phyloP scores from a whole-genome alignment of 2,329 filamentous ascomycete genomes.

The Alternaria viburni region DNA sequence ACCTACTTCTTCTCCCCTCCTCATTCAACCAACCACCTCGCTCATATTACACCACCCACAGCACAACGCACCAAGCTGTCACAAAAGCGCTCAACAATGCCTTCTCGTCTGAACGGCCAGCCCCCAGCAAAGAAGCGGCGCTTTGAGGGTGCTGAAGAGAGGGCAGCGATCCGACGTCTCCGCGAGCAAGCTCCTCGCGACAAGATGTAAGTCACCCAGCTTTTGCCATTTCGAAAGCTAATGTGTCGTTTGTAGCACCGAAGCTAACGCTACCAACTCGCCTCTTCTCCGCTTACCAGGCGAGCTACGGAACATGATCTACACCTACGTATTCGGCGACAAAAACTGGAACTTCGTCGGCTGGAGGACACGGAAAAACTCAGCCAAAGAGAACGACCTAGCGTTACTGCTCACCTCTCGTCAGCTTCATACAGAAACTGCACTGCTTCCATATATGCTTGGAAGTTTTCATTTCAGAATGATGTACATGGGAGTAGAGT shows the following conservation, averaged over 20 bases:
- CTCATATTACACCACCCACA: not conserved
- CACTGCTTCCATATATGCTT: not conserved
- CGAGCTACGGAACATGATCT: not conserved
- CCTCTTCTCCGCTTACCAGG: not conserved
- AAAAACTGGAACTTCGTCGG: rapidly evolving
- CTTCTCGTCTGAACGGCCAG: not conserved
- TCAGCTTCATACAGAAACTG: not conserved
- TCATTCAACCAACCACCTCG: not conserved
- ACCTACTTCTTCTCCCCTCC: not conserved
- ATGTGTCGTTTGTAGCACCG: not conserved
- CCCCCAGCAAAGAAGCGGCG: not conserved
- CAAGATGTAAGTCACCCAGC: not conserved
- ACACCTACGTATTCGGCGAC: not conserved
- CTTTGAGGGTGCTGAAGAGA: not conserved
- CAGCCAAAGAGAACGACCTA: not conserved
- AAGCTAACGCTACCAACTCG: not conserved
- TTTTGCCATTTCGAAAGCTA: not conserved
- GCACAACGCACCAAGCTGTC: not conserved
- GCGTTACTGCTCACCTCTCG: not conserved
- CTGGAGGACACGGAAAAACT: not conserved
- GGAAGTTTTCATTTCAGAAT: not conserved
- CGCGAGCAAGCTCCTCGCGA: not conserved
- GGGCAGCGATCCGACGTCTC: not conserved
- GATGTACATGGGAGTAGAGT: not conserved
- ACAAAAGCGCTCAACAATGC: not conserved